Percentiles rank a stretch among this genome's conserved stretches.
phyloP scores from a whole-genome alignment of 148 eudicot genomes.

The Arbutus unedo region DNA sequence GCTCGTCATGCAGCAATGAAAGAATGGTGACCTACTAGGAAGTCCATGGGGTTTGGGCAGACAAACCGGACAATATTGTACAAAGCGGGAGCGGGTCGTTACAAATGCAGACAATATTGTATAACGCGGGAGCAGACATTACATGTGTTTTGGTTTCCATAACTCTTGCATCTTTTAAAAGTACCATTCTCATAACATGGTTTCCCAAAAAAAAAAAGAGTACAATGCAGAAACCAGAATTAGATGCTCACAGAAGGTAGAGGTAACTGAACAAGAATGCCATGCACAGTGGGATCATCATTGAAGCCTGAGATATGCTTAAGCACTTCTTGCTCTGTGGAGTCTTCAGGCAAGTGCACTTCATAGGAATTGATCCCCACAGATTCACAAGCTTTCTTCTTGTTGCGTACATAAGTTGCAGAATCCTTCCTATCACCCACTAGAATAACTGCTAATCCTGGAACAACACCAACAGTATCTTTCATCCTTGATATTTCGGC shows the following conservation, averaged over 20 bases:
- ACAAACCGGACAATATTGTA: too few relatives aligned
- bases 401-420: constrained; percentile 85
- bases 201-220: neutral
- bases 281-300: constrained; percentile 76
- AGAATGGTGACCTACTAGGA: too few relatives aligned
- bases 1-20: too few relatives aligned
- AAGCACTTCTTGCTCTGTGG: constrained; percentile 76
- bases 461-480: constrained; percentile 67
- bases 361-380: constrained; percentile 86
- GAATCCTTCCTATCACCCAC: constrained; percentile 94
- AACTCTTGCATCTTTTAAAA: neutral
- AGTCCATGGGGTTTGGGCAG: too few relatives aligned
- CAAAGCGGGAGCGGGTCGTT: too few relatives aligned
- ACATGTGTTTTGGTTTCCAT: neutral
- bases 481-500: constrained; percentile 72
- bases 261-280: constrained; percentile 92
- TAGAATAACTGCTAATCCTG: constrained; percentile 90
- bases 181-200: neutral
- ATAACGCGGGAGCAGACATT: too few relatives aligned
- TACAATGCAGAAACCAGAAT: neutral
- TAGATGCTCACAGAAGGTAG: constrained; percentile 72
- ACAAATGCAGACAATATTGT: too few relatives aligned
- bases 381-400: constrained; percentile 82
- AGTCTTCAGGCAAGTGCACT: constrained; percentile 61
- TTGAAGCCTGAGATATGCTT: constrained; percentile 62